Evolutionary conservation across 345 rosid genomes (phyloP).

Genomic region (Sonneratia caseolaris): DNA sequence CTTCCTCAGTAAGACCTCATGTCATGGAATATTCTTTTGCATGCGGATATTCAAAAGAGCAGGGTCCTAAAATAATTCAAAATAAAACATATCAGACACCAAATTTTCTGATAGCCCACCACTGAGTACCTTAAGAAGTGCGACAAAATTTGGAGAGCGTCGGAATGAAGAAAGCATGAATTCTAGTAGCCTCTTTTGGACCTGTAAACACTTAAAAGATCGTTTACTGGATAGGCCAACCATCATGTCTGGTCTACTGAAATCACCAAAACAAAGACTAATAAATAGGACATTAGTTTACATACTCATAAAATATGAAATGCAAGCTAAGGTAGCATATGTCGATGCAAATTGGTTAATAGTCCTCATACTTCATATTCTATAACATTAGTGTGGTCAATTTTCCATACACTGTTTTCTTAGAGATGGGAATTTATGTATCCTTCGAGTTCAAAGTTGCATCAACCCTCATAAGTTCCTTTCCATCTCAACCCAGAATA

Average conservation of each 20-base stretch:
- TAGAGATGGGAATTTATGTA: background rate
- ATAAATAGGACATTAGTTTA: background rate
- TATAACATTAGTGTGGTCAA: background rate
- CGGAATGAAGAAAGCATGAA: constrained; percentile 88
- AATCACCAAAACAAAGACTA: background rate
- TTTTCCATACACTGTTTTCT: background rate
- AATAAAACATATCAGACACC: background rate
- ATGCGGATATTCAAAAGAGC: background rate
- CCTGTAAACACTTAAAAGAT: constrained; percentile 25
- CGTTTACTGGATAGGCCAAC: background rate
- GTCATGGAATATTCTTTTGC: background rate
- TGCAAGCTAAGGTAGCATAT: background rate
- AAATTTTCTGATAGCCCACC: background rate
- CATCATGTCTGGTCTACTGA: background rate
- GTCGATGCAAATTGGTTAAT: background rate
- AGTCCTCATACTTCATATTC: background rate
- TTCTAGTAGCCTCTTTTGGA: constrained; percentile 69
- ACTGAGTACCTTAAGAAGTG: constrained; percentile 60
- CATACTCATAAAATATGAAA: background rate
- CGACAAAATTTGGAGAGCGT: constrained; percentile 68
- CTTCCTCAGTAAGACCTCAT: background rate
- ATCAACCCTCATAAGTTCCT: background rate
- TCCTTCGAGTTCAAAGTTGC: background rate
- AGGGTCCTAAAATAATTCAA: background rate
- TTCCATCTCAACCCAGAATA: too few relatives aligned